Conservation (phyloP, 352 stramenopile genomes). For the Discostella stelligera region DNA sequence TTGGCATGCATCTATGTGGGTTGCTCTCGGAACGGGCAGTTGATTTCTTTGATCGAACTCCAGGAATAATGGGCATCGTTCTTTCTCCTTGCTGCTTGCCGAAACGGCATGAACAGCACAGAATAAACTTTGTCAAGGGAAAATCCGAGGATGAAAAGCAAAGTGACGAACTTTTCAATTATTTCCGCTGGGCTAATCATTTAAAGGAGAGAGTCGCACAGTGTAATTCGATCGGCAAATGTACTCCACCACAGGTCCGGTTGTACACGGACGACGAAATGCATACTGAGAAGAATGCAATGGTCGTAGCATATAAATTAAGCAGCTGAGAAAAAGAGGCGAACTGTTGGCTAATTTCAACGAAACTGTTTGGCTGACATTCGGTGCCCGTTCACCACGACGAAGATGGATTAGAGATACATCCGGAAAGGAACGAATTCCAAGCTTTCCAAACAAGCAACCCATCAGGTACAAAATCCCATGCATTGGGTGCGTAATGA, state of each 20-base stretch:
- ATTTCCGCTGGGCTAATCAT: conserved; percentile 23
- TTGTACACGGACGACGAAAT: conserved; percentile 33
- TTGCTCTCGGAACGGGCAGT: conserved; percentile 30
- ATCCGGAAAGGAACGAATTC: conserved; percentile 12
- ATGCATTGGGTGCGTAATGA: conserved; percentile 45
- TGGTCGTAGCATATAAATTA: conserved; percentile 10
- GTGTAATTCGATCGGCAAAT: background rate
- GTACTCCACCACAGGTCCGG: conserved; percentile 4
- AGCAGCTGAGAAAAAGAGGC: too few species aligned
- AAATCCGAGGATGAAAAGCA: conserved; percentile 9
- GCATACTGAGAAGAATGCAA: conserved; percentile 38
- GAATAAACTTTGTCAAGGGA: conserved; percentile 5
- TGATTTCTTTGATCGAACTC: conserved; percentile 33
- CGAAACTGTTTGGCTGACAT: too few species aligned
- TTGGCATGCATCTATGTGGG: conserved; percentile 42
- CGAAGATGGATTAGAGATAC: too few species aligned
- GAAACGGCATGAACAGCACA: conserved; percentile 27
- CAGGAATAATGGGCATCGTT: conserved; percentile 26
- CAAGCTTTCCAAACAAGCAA: conserved; percentile 77
- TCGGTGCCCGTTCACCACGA: too few species aligned
- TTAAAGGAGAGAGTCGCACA: conserved; percentile 21
- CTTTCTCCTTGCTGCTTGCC: conserved; percentile 40
- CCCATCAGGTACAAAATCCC: conserved; percentile 80
- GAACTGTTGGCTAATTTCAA: too few species aligned
- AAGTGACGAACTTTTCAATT: conserved; percentile 14